Evolutionary conservation across 2,329 filamentous ascomycete species (phyloP).

Genomic region (Ophiostoma tasmaniense): DNA sequence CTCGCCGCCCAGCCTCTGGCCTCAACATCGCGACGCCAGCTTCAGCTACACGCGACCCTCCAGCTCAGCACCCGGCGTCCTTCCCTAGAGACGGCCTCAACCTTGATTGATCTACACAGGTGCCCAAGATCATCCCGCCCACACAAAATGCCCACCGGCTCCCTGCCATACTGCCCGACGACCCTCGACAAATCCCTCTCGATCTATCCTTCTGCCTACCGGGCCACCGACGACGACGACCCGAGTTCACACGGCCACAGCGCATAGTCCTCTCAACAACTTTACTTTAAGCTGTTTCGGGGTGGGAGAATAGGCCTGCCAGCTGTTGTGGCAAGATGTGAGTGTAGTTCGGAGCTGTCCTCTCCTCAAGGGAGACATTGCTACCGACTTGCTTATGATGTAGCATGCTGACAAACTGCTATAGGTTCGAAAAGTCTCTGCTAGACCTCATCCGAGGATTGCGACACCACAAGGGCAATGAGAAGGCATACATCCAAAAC

Average conservation of each 20-base stretch:
- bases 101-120: neutral
- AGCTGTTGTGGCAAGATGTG: slow-evolving; percentile 13
- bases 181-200: slow-evolving; percentile 6
- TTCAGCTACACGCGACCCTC: slow-evolving; percentile 10
- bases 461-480: slow-evolving; percentile 88
- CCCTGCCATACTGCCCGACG: neutral
- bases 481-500: slow-evolving; percentile 90
- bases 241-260: neutral
- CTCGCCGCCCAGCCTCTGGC: neutral
- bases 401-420: slow-evolving; percentile 1
- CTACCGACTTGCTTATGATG: neutral
- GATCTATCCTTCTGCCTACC: slow-evolving; percentile 1
- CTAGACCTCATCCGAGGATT: slow-evolving; percentile 97
- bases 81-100: neutral
- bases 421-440: slow-evolving; percentile 96
- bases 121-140: neutral
- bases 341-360: neutral
- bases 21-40: slow-evolving; percentile 9
- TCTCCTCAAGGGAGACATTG: neutral
- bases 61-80: neutral
- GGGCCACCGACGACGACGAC: slow-evolving; percentile 3
- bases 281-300: slow-evolving; percentile 3
- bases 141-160: slow-evolving; percentile 10
- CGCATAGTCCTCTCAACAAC: neutral
- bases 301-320: slow-evolving; percentile 7